A percentile compares a stretch with the other conserved stretches of the same genome.
These are phyloP conservation scores for Eruca vesicaria DNA, from an alignment of 441 rosid species.

Conservation along the genomic window DNA sequence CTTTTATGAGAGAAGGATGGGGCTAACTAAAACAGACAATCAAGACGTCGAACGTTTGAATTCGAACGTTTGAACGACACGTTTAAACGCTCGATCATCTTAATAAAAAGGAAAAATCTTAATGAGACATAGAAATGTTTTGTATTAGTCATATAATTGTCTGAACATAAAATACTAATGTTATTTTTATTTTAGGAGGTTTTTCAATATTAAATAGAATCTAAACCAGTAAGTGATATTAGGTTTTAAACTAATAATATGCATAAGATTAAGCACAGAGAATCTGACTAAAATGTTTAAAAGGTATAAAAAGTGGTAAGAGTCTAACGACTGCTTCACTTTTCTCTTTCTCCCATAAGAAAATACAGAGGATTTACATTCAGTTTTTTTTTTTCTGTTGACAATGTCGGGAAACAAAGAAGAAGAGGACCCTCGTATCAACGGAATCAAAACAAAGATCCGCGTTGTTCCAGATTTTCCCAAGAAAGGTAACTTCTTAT, in stretches of 20 bases:
- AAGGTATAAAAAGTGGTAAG: conserved; percentile 22
- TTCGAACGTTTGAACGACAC: conserved; percentile 10
- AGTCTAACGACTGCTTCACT: conserved; percentile 18
- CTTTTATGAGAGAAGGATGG: not conserved
- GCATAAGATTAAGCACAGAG: conserved; percentile 2
- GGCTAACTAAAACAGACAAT: not conserved
- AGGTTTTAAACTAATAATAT: too few species aligned
- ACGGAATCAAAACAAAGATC: conserved; percentile 77
- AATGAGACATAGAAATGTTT: conserved; percentile 17
- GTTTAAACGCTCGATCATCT: not conserved
- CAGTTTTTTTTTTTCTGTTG: not conserved
- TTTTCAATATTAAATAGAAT: not conserved
- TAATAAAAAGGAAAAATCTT: too few species aligned
- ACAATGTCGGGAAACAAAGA: conserved; percentile 79
- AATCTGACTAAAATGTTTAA: not conserved
- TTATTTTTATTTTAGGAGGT: not conserved
- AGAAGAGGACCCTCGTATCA: conserved; percentile 76
- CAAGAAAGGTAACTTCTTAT: conserved; percentile 31
- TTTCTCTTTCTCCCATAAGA: conserved; percentile 8
- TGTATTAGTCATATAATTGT: not conserved
- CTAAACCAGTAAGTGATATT: not conserved
- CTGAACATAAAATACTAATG: not conserved
- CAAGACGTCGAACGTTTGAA: not conserved
- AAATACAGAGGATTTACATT: conserved; percentile 6
- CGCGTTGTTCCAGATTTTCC: conserved; percentile 77